These are phyloP conservation scores for Ogataea corticis DNA, from an alignment of 805 yeast genomes.

Conservation along the genomic window DNA sequence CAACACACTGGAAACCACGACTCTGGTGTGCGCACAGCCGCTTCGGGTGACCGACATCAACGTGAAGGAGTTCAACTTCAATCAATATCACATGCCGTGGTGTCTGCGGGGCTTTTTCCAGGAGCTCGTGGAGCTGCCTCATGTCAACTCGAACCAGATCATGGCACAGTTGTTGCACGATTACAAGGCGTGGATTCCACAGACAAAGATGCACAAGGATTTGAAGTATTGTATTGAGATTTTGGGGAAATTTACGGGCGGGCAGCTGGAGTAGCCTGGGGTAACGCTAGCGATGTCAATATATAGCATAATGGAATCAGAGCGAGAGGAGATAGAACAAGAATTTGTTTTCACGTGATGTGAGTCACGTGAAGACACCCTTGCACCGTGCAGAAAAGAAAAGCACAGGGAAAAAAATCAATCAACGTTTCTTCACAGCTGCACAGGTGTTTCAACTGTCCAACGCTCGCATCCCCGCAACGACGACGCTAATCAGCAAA, in stretches of 20 bases:
- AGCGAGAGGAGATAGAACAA: too few relatives aligned
- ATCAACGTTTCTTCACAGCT: neutral
- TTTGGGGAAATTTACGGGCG: constrained; percentile 21
- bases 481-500: too few relatives aligned
- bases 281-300: too few relatives aligned
- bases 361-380: constrained; percentile 8
- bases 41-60: constrained; percentile 37
- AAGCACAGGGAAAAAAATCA: constrained; percentile 8
- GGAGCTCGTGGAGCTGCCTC: constrained; percentile 47
- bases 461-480: too few relatives aligned
- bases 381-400: constrained; percentile 8
- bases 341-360: neutral
- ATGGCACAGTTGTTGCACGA: constrained; percentile 46
- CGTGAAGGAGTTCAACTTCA: constrained; percentile 57
- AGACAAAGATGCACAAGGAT: constrained; percentile 73
- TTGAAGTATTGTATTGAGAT: constrained; percentile 56
- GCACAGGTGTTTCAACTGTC: neutral
- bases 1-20: constrained; percentile 74
- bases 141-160: constrained; percentile 55
- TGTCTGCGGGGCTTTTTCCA: constrained; percentile 82
- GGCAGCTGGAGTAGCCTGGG: neutral
- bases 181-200: constrained; percentile 83
- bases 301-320: too few relatives aligned
- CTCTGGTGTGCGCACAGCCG: constrained; percentile 41
- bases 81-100: constrained; percentile 92